These are phyloP conservation scores for Coprinellus micaceus DNA, from an alignment of 768 basidiomycete species.

Conservation along the genomic window DNA sequence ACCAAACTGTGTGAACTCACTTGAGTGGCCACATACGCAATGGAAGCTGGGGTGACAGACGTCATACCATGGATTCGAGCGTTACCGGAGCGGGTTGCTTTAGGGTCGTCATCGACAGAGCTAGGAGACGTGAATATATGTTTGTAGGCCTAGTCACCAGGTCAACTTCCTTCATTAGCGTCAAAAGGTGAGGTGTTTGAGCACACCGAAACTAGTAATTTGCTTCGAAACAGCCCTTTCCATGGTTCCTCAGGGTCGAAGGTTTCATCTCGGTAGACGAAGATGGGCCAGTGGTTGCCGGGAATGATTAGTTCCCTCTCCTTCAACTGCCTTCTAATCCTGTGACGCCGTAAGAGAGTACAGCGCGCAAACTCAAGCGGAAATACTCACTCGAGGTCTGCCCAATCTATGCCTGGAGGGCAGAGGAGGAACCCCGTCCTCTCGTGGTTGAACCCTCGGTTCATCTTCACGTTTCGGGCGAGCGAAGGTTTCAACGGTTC, in stretches of 20 bases:
- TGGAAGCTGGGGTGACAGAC: not conserved
- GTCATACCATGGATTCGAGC: not conserved
- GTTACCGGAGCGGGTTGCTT: not conserved
- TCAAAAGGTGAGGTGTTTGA: not conserved
- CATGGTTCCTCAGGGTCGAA: slow-evolving; percentile 11
- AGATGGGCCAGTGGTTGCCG: slow-evolving; percentile 13
- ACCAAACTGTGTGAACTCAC: too few species aligned
- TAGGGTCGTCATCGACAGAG: not conserved
- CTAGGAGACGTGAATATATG: slow-evolving; percentile 1
- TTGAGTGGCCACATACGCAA: not conserved
- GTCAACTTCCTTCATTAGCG: not conserved
- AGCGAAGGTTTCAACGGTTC: not conserved
- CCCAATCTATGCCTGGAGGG: slow-evolving; percentile 23
- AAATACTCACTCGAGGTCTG: slow-evolving; percentile 5
- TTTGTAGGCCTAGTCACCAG: not conserved
- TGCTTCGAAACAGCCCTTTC: slow-evolving; percentile 16
- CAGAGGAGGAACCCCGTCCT: slow-evolving; percentile 24
- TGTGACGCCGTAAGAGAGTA: too few species aligned
- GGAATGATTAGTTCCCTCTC: slow-evolving; percentile 4
- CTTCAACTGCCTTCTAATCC: too few species aligned
- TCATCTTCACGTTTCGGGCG: slow-evolving; percentile 2
- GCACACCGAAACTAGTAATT: not conserved
- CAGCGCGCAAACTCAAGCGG: slow-evolving; percentile 12
- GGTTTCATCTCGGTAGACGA: slow-evolving; percentile 14
- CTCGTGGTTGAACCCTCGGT: slow-evolving; percentile 19